Evolutionary conservation across 2,329 filamentous ascomycete genomes (phyloP).

Genomic region (Cladobotryum protrusum): DNA sequence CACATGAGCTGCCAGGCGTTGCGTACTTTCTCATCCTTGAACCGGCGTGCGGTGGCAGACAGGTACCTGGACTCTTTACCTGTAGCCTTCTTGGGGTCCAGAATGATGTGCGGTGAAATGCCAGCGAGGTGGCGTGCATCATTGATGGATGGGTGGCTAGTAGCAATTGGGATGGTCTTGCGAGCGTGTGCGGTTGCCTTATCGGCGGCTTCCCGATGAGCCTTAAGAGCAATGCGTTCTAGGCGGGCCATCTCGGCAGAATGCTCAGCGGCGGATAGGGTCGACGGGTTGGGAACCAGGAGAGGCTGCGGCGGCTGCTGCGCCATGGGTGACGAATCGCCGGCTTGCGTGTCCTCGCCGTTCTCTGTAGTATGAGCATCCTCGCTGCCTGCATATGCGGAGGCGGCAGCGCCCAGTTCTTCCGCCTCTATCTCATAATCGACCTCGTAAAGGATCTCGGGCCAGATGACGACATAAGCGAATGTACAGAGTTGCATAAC

Average conservation of each 20-base stretch:
- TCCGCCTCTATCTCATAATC: constrained; percentile 64
- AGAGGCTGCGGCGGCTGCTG: constrained; percentile 11
- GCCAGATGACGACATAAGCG: constrained; percentile 78
- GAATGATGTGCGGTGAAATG: constrained; percentile 60
- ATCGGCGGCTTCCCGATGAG: constrained; percentile 49
- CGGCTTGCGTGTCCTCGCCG: constrained; percentile 3
- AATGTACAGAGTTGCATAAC: constrained; percentile 90
- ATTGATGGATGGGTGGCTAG: constrained; percentile 51
- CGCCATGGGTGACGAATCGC: constrained; percentile 3
- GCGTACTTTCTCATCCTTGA: constrained; percentile 51
- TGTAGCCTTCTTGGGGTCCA: constrained; percentile 72
- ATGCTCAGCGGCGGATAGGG: constrained; percentile 38
- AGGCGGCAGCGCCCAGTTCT: constrained; percentile 40
- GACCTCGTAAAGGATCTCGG: constrained; percentile 76
- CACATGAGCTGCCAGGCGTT: constrained; percentile 67
- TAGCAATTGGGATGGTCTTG: constrained; percentile 42
- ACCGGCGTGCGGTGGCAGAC: constrained; percentile 50
- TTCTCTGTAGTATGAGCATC: constrained; percentile 9
- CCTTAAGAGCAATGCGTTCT: constrained; percentile 50
- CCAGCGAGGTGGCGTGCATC: constrained; percentile 50
- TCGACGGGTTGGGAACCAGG: constrained; percentile 14
- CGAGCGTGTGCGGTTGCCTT: constrained; percentile 51
- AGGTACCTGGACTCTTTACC: constrained; percentile 70
- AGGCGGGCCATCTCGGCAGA: constrained; percentile 57
- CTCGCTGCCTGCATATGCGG: constrained; percentile 7